Evolutionary conservation across 768 basidiomycete genomes (phyloP).

Genomic region (Suillus cothurnatus): DNA sequence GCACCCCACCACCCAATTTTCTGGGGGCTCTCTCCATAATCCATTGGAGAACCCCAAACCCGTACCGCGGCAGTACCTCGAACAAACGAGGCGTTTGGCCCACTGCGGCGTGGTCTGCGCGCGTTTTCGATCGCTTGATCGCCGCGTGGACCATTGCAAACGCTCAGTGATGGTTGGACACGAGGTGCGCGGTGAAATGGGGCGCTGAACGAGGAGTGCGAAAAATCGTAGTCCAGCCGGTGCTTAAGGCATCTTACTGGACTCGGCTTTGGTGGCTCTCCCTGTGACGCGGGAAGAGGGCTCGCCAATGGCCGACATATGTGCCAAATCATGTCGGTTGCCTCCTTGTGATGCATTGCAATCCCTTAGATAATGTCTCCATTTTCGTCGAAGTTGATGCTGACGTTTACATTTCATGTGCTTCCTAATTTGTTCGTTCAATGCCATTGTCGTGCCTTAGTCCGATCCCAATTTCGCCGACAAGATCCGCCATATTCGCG

Average conservation of each 20-base stretch:
- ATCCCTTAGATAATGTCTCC: constrained; percentile 27
- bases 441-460: constrained; percentile 47
- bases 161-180: constrained; percentile 81
- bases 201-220: constrained; percentile 97
- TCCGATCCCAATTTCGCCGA: constrained; percentile 83
- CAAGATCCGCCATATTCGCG: constrained; percentile 84
- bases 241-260: constrained; percentile 30
- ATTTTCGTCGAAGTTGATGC: constrained; percentile 45
- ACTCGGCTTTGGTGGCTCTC: constrained; percentile 44
- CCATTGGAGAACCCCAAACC: constrained; percentile 93
- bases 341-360: constrained; percentile 59
- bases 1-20: constrained; percentile 93
- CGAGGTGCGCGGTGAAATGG: constrained; percentile 95
- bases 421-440: constrained; percentile 24
- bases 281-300: constrained; percentile 72
- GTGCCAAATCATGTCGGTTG: constrained; percentile 54
- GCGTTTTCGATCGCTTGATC: constrained; percentile 96
- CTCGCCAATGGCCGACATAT: constrained; percentile 57
- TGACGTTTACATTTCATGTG: constrained; percentile 71
- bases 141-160: constrained; percentile 73
- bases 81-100: constrained; percentile 82
- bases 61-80: constrained; percentile 77
- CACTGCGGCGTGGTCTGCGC: constrained; percentile 73
- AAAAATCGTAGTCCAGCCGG: constrained; percentile 41
- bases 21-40: constrained; percentile 96